These are phyloP conservation scores for Lenwebbia sp. DNA, from an alignment of 345 rosid genomes.

Conservation along the genomic window DNA sequence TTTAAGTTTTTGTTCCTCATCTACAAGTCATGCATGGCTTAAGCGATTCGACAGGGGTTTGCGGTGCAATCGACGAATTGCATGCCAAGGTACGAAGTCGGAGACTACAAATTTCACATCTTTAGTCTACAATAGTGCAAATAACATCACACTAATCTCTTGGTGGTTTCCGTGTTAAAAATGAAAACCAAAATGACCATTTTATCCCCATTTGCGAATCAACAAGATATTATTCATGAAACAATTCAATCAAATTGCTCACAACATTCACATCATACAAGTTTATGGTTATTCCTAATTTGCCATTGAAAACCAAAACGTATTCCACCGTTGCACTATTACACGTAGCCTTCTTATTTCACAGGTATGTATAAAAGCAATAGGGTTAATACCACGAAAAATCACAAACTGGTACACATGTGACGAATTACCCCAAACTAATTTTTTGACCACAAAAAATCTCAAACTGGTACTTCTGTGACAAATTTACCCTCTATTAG, in stretches of 20 bases:
- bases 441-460: too few relatives aligned
- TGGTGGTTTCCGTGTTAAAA: background rate
- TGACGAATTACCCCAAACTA: too few relatives aligned
- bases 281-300: background rate
- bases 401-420: too few relatives aligned
- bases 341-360: too few relatives aligned
- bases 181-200: background rate
- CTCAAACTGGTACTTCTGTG: too few relatives aligned
- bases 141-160: background rate
- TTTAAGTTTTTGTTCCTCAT: background rate
- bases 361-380: too few relatives aligned
- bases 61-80: fast-evolving
- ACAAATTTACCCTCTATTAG: too few relatives aligned
- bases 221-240: background rate
- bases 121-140: background rate
- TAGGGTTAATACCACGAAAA: too few relatives aligned
- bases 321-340: too few relatives aligned
- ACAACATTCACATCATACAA: background rate
- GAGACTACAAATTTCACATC: background rate
- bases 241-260: background rate
- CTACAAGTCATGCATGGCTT: background rate
- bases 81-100: background rate
- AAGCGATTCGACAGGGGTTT: background rate
- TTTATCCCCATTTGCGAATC: background rate
- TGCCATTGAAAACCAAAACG: background rate